Evolutionary conservation across 2,329 filamentous ascomycete species (phyloP), one percentile per base, ranked within the genome.

Genomic region (Septoria petroselini): DNA sequence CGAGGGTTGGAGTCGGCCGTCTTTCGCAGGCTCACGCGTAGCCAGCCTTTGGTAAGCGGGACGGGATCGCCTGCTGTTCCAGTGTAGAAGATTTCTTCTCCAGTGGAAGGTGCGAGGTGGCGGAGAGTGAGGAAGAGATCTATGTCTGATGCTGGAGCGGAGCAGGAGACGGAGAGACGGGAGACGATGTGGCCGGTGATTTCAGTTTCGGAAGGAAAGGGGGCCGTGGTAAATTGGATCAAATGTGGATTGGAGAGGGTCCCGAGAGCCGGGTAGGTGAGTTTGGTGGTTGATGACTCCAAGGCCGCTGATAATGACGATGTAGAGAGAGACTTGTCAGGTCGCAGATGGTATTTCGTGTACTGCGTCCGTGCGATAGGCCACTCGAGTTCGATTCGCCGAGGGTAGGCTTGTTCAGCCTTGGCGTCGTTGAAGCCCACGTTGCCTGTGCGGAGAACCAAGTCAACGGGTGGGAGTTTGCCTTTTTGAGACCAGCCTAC

Each of bases 111-210:
- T n/a, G n/a, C n/a, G 27, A 84, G 71, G 67, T 86, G 75, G 7
- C 82, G 75, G 3, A 85, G 69, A 0, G 77, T 82, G 2, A 84
- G 62, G 59, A 85, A 85, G 3, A 85, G 63, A 57, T 85, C 81
- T 23, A 85, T 83, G 46, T 85, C 82, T 1, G 66, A 69, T 2
- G 48, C 39, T 3, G 53, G 25, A 3, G 41, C 27, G 6, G 62
- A 59, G 29, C 50, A 52, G 1, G 83, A 85, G 0, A 86, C 78
- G 52, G 82, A 80, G 3, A 88, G 71, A 55, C 81, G 83, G 0
- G 82, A 82, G 0, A 80, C 72, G 21, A 86, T 70, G 60, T 87
- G 82, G 0, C 85, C 85, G 0, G 85, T 88, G 46, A 88, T 79
- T 61, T 88, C 85, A 0, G 78, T 84, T 59, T 87, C 82, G 5